These are phyloP conservation scores for Sporobolomyces roseus DNA, from an alignment of 768 basidiomycete genomes.

Conservation along the genomic window DNA sequence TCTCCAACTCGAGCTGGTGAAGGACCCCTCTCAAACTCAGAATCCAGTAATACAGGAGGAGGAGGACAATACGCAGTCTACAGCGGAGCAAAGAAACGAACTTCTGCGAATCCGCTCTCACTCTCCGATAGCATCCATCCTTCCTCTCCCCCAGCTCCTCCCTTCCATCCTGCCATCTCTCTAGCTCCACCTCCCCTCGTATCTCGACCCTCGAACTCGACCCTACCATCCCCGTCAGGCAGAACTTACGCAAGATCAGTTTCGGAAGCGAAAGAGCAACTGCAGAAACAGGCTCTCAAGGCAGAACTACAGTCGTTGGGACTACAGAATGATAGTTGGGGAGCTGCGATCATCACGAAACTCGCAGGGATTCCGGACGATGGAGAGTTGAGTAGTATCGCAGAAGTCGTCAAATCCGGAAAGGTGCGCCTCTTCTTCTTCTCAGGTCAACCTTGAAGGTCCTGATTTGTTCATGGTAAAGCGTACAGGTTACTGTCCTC, in stretches of 20 bases:
- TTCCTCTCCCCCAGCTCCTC: conserved; percentile 9
- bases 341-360: conserved; percentile 62
- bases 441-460: background rate
- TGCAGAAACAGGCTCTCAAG: conserved; percentile 70
- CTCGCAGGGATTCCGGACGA: conserved; percentile 51
- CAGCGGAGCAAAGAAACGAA: background rate
- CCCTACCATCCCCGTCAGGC: conserved; percentile 9
- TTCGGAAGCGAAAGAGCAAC: conserved; percentile 46
- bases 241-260: conserved; percentile 25
- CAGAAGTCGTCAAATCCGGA: conserved; percentile 60
- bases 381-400: conserved; percentile 67
- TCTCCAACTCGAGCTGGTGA: background rate
- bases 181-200: conserved; percentile 32
- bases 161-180: conserved; percentile 21
- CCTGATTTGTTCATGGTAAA: no score
- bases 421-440: conserved; percentile 56
- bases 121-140: background rate
- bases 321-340: conserved; percentile 61
- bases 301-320: conserved; percentile 67
- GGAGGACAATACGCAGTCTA: conserved; percentile 7
- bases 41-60: background rate
- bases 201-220: conserved; percentile 32
- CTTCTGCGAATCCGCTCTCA: background rate
- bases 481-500: conserved; percentile 67
- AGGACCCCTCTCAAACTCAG: background rate